Evolutionary conservation across 2,329 filamentous ascomycete species (phyloP), one percentile per base, ranked within the genome.

Genomic region (Bertia moriformis): DNA sequence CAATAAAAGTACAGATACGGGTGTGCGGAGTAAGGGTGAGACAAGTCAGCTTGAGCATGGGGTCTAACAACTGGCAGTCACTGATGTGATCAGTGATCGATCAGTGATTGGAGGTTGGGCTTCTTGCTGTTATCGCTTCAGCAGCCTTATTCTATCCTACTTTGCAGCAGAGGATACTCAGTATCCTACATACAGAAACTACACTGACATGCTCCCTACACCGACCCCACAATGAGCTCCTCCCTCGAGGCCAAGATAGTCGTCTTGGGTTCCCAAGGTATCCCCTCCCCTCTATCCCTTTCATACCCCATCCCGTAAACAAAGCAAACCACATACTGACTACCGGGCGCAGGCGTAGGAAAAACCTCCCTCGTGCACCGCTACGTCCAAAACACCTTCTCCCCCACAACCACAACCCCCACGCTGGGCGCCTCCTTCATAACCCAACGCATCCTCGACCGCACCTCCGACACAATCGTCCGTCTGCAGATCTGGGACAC

Each of bases 241-340:
- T 62, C 57, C 39, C 60, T 67, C 38, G 65, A 69, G 52, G 65
- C 66, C 40, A 69, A 69, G 50, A 64, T 69, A 37, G 66, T 68
- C 42, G 62, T 69, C 38, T 56, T 69, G 10, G 66, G 66, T 46
- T 60, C 62, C 32, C 65, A 67, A 53, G 63, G 63, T 66, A 49
- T 33, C 44, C 46, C 20, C 12, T 15, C 10, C 17, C 18, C 29
- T 13, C 24, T 15, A 36, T 14, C n/a, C 29, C 18, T 17, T 37
- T 19, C 37, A 20, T 20, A 18, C 19, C 30, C 19, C 38, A 22
- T 13, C 14, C 10, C 20, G 7, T 22, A n/a, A 18, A n/a, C n/a
- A n/a, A 22, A 38, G 19, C 4, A 17, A 19, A 42, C 38, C 41
- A 33, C 36, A 32, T 36, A 19, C 32, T 35, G 17, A 35, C 15